Percentiles rank a stretch among this genome's conserved stretches.
phyloP scores from a whole-genome alignment of 805 yeast species.

The Candida tibetensis region DNA sequence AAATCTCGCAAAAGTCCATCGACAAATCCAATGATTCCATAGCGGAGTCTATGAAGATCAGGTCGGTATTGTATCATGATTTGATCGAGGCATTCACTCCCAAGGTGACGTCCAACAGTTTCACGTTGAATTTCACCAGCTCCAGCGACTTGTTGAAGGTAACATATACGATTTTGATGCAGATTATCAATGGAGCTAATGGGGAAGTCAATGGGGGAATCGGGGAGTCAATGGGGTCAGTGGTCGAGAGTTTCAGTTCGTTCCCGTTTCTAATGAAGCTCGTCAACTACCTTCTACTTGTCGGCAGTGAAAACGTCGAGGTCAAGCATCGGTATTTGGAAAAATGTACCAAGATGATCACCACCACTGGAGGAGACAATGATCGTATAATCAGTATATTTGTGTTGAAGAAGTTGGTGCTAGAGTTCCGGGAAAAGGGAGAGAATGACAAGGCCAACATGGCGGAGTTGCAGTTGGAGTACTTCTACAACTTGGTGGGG shows the following conservation, averaged over 20 bases:
- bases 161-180: constrained; percentile 16
- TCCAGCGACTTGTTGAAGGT: constrained; percentile 13
- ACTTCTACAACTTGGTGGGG: constrained; percentile 6
- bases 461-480: constrained; percentile 19
- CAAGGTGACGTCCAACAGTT: constrained; percentile 15
- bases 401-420: constrained; percentile 16
- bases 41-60: constrained; percentile 10
- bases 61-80: constrained; percentile 13
- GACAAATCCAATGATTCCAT: constrained; percentile 4
- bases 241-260: constrained; percentile 3
- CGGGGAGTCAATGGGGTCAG: constrained; percentile 3
- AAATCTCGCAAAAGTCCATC: constrained; percentile 2
- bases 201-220: constrained; percentile 3
- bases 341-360: constrained; percentile 13
- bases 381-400: constrained; percentile 20
- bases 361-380: constrained; percentile 15
- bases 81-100: constrained; percentile 14
- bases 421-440: constrained; percentile 14
- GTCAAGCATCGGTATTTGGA: constrained; percentile 14
- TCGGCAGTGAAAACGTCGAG: constrained; percentile 12
- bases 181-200: constrained; percentile 7
- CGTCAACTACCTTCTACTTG: constrained; percentile 15
- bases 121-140: constrained; percentile 15
- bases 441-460: constrained; percentile 19
- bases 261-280: constrained; percentile 19